Conservation (phyloP, 352 stramenopile species). For the Elongisporangium undulatum region DNA sequence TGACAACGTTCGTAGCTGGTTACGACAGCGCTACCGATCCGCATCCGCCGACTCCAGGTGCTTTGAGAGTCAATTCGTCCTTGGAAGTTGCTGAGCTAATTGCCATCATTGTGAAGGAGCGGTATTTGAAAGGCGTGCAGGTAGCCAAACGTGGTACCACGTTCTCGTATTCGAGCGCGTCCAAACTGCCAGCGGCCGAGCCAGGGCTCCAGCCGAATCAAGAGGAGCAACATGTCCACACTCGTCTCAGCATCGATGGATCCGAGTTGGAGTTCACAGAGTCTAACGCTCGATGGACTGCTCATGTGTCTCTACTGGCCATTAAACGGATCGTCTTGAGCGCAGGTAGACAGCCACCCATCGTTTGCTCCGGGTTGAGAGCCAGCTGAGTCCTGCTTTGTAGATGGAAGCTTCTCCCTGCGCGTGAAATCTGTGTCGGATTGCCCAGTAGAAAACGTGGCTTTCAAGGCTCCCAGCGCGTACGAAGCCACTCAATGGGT, state of each 20-base stretch:
- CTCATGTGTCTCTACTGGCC: neutral
- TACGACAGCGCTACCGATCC: constrained; percentile 14
- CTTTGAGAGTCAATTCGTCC: neutral
- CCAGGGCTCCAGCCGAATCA: neutral
- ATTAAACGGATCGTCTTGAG: neutral
- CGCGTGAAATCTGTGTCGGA: neutral
- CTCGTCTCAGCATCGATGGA: neutral
- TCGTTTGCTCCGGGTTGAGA: constrained; percentile 3
- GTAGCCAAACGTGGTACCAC: constrained; percentile 20
- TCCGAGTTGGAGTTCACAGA: neutral
- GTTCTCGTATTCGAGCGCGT: constrained; percentile 5
- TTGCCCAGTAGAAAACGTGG: neutral
- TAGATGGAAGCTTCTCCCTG: constrained; percentile 1
- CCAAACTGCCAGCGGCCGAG: neutral
- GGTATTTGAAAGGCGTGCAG: constrained; percentile 15
- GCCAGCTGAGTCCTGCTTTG: neutral
- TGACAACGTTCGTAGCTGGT: constrained; percentile 7
- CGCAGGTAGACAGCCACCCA: constrained; percentile 4
- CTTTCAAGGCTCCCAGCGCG: constrained; percentile 4
- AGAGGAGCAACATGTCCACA: neutral
- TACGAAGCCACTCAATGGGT: constrained; percentile 26
- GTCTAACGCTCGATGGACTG: neutral
- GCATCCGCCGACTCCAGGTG: constrained; percentile 26
- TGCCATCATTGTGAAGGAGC: neutral
- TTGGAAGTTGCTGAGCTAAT: neutral